Evolutionary conservation across 768 basidiomycete genomes (phyloP), one percentile per base, ranked within the genome.

Genomic region (Mycena vitilis): DNA sequence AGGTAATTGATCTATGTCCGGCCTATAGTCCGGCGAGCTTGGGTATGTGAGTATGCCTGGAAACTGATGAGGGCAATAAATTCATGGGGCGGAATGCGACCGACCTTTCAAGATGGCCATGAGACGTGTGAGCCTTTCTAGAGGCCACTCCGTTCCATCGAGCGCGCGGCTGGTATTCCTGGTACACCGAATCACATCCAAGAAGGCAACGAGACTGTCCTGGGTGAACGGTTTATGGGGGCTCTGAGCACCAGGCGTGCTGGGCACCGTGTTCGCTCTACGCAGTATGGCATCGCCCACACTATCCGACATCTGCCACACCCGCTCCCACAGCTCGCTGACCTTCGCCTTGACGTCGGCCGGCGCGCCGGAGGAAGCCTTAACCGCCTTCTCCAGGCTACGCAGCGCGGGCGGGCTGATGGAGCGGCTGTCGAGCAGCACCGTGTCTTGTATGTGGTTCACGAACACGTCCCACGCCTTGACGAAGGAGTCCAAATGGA

Each of bases 361-460:
- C 9, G 78, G 76, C 4, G 81, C 81, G 38, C 78, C 73, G 2
- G 82, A 81, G 20, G 88, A 83, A 2, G 92, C 90, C 49, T 85
- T 88, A 66, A 95, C 82, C 1, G 90, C 90, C 77, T 89, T 92
- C 74, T 97, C 94, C 47, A 97, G 81, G 68, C 92, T 93, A 25
- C 93, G 90, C 74, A 98, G 76, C 0, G 95, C 93, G n/a, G 95
- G 92, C 0, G 94, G 89, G 68, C 91, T 94, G 58, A 95, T 88
- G 12, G 84, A 74, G 8, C 91, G 84, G 66, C 87, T 85, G 67
- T 96, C 94, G 30, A 87, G 75, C 1, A 92, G 73, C 66, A 96
- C 90, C 8, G 90, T 82, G 48, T 90, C 87, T 66, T 90, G 86
- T n/a, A 97, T 83, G 65, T 92, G 88, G 0, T 77, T 80, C 0